Base-by-base conservation (phyloP, 2,329 filamentous ascomycete species). In the Scedosporium aurantiacum region DNA sequence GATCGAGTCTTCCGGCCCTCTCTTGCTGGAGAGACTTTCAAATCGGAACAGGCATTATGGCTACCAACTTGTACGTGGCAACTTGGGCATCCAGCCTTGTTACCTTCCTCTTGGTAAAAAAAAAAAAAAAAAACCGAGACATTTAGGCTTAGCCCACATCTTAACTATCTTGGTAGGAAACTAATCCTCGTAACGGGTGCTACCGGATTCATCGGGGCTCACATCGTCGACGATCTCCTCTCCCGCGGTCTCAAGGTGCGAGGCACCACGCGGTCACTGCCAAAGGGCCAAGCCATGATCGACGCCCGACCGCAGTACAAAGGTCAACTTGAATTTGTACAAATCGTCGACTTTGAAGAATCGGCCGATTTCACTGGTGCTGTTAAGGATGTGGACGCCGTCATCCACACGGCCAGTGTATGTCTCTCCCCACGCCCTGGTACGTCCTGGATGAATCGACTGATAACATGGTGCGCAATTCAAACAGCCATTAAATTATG, bases 141-240 rank as follows among this genome's bases (percentile, higher is more conserved):
- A 27, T 27, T 27, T 27, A 27, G 25, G 5, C 25, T 27, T 5
- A 5, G 25, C 25, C 25, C 25, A 27, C 5, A 27, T 27, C 25
- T 3, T 27, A 27, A 27, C 25, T 8, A 21, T 37, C 60, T 61
- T 59, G 57, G 50, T 12, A 60, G 59, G 8, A 60, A 63, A 64
- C 61, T 66, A n/a, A 65, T 77, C 32, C 69, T 72, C n/a, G 73
- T 77, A 27, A 77, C 75, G 1, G 75, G 75, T 40, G 72, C 71
- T 61, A 78, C 76, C 64, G 75, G 75, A 63, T 75, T 76, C 62
- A 72, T 76, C 37, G 76, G 72, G 12, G 70, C 72, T 54, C 74
- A 76, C 64, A 73, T 72, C 59, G 67, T 71, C 57, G 71, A 73
- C 4, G 66, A 69, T 0, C 67, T 76, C 16, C 70, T 78, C 1